Percentiles rank a stretch among this genome's conserved stretches.
These are phyloP conservation scores for Colletotrichum sp. DNA, from an alignment of 2,329 filamentous ascomycete species.

Conservation along the genomic window DNA sequence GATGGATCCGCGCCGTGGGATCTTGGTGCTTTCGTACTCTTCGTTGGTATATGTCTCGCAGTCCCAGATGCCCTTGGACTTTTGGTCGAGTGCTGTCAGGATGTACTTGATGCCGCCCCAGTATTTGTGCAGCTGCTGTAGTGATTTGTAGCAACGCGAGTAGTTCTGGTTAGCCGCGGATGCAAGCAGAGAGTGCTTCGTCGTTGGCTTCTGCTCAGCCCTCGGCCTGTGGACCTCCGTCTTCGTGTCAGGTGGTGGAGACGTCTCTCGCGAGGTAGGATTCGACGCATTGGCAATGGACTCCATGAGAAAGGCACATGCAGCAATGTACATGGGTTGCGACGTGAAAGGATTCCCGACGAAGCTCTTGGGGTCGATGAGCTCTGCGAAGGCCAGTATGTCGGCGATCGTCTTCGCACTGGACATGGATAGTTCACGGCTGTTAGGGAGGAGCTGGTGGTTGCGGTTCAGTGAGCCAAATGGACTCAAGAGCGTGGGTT, in stretches of 20 bases:
- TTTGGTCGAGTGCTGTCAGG: conserved; percentile 83
- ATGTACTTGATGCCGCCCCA: conserved; percentile 91
- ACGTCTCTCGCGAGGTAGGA: conserved; percentile 64
- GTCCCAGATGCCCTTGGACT: conserved; percentile 85
- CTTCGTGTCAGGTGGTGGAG: conserved; percentile 45
- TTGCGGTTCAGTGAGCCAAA: conserved; percentile 66
- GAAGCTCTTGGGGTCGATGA: conserved; percentile 85
- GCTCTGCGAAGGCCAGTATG: conserved; percentile 83
- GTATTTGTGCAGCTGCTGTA: conserved; percentile 81
- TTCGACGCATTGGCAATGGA: conserved; percentile 74
- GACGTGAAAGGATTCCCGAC: conserved; percentile 89
- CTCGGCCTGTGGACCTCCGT: conserved; percentile 13
- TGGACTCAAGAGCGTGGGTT: conserved; percentile 80
- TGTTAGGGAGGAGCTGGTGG: conserved; percentile 78
- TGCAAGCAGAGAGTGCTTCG: conserved; percentile 77
- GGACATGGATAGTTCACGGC: conserved; percentile 82
- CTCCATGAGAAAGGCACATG: conserved; percentile 87
- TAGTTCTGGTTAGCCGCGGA: conserved; percentile 88
- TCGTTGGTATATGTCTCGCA: conserved; percentile 71
- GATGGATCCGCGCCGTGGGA: conserved; percentile 44
- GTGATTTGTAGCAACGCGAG: conserved; percentile 82
- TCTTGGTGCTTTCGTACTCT: conserved; percentile 76
- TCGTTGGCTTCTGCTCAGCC: conserved; percentile 44
- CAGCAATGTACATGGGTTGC: conserved; percentile 90
- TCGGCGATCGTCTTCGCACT: conserved; percentile 92